Conservation (phyloP, 2,329 filamentous ascomycete genomes). For the Hortaea werneckii region DNA sequence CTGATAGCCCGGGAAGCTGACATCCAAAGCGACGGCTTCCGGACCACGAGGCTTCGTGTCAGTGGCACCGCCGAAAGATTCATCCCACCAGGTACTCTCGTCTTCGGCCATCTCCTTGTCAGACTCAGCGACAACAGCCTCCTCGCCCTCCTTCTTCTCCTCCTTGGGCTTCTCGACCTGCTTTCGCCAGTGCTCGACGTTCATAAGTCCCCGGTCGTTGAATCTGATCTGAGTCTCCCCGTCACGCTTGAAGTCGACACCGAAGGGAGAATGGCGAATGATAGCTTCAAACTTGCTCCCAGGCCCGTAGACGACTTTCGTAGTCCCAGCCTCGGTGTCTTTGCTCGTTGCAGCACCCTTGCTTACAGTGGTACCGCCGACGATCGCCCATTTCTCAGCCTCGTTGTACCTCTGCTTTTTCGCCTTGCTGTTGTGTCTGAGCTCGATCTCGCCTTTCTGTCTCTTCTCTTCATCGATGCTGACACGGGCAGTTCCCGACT, state of each 20-base stretch:
- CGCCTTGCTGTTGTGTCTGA: conserved; percentile 72
- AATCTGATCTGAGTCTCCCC: conserved; percentile 73
- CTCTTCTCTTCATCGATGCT: conserved; percentile 86
- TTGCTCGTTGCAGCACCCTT: conserved; percentile 58
- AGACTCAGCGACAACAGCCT: conserved; percentile 30
- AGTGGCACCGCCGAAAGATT: conserved; percentile 88
- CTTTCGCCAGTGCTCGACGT: conserved; percentile 88
- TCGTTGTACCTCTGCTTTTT: conserved; percentile 95
- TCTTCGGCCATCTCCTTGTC: conserved; percentile 46
- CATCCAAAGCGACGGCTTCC: conserved; percentile 83
- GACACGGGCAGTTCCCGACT: conserved; percentile 79
- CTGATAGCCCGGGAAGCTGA: conserved; percentile 82
- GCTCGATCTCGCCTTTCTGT: conserved; percentile 75
- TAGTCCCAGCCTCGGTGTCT: conserved; percentile 57
- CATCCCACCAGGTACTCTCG: conserved; percentile 96
- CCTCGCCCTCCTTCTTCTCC: conserved; percentile 44
- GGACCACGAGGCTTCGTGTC: conserved; percentile 92
- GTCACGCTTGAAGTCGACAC: conserved; percentile 76
- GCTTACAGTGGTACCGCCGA: conserved; percentile 68
- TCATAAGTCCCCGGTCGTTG: conserved; percentile 82
- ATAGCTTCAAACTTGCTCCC: conserved; percentile 67
- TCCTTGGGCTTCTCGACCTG: conserved; percentile 64
- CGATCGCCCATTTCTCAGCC: conserved; percentile 73
- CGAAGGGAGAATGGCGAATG: conserved; percentile 73
- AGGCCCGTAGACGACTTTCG: conserved; percentile 67